Conservation (phyloP, 2,329 filamentous ascomycete genomes). For the Arthrobotrys megalospora region DNA sequence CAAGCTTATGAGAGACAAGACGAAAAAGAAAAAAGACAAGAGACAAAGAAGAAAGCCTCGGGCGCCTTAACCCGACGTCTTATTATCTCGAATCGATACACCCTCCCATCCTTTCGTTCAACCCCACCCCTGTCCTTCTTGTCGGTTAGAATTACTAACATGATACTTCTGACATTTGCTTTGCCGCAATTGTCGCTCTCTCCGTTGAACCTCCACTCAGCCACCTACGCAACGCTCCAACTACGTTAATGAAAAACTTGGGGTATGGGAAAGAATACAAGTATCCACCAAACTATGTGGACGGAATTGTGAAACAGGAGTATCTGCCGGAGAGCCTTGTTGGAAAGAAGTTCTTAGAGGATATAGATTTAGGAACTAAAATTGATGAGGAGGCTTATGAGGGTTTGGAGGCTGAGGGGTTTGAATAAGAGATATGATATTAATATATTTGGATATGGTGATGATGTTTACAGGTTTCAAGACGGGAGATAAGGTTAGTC, state of each 20-base stretch:
- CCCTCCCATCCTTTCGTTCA: constrained; percentile 14
- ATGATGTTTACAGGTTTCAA: not conserved
- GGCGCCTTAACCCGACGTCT: constrained; percentile 20
- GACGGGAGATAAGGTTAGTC: not conserved
- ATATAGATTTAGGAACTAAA: constrained; percentile 82
- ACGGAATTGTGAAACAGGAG: constrained; percentile 84
- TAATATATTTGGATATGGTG: not conserved
- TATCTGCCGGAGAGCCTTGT: constrained; percentile 86
- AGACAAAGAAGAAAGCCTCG: not conserved
- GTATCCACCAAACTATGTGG: constrained; percentile 91
- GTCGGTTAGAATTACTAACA: constrained; percentile 42
- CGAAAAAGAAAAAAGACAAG: not conserved
- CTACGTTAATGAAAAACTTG: constrained; percentile 90
- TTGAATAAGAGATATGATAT: constrained; percentile 11
- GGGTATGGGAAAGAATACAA: constrained; percentile 94
- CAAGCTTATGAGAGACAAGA: constrained; percentile 24
- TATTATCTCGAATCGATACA: constrained; percentile 27
- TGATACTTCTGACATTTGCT: constrained; percentile 5
- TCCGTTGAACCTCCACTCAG: constrained; percentile 15
- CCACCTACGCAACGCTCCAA: constrained; percentile 92
- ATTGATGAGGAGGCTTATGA: constrained; percentile 78
- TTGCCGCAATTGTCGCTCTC: constrained; percentile 31
- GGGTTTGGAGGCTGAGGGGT: constrained; percentile 18
- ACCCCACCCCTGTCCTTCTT: not conserved
- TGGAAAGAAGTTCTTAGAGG: constrained; percentile 82